phyloP scores from a whole-genome alignment of 352 stramenopile genomes.

The Phytophthora pisi region DNA sequence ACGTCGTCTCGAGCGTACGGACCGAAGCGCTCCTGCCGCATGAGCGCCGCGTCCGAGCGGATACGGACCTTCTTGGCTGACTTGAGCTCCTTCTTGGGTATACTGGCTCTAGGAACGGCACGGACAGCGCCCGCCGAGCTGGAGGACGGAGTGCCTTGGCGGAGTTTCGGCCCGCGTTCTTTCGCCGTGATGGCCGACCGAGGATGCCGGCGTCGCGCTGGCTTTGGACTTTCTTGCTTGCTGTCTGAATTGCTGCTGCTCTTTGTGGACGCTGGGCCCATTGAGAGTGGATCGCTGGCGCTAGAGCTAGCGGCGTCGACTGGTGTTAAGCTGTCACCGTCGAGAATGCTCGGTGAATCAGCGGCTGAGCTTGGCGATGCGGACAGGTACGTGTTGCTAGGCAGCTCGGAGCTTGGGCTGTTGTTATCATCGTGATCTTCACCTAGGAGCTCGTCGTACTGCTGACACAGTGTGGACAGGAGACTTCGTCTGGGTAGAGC shows the following conservation, averaged over 20 bases:
- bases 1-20: slow-evolving; percentile 71
- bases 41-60: slow-evolving; percentile 60
- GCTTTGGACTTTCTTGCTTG: slow-evolving; percentile 16
- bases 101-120: not conserved
- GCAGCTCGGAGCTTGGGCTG: not conserved
- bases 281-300: not conserved
- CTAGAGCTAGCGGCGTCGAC: not conserved
- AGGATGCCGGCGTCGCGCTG: slow-evolving; percentile 15
- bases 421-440: slow-evolving; percentile 35
- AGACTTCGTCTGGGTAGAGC: slow-evolving; percentile 24
- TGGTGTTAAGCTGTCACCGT: not conserved
- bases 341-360: not conserved
- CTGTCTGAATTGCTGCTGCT: slow-evolving; percentile 11
- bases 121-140: slow-evolving; percentile 29
- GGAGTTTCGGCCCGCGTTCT: slow-evolving; percentile 16
- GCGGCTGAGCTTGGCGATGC: slow-evolving; percentile 1
- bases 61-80: slow-evolving; percentile 70
- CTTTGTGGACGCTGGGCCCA: slow-evolving; percentile 1
- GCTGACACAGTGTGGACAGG: slow-evolving; percentile 31
- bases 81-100: slow-evolving; percentile 30
- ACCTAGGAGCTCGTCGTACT: slow-evolving; percentile 49
- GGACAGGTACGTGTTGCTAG: not conserved
- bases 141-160: slow-evolving; percentile 21
- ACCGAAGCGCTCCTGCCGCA: slow-evolving; percentile 70
- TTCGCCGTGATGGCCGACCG: slow-evolving; percentile 26